Evolutionary conservation across 176 grass and related monocot species (phyloP).

Genomic region (Carex pumila): DNA sequence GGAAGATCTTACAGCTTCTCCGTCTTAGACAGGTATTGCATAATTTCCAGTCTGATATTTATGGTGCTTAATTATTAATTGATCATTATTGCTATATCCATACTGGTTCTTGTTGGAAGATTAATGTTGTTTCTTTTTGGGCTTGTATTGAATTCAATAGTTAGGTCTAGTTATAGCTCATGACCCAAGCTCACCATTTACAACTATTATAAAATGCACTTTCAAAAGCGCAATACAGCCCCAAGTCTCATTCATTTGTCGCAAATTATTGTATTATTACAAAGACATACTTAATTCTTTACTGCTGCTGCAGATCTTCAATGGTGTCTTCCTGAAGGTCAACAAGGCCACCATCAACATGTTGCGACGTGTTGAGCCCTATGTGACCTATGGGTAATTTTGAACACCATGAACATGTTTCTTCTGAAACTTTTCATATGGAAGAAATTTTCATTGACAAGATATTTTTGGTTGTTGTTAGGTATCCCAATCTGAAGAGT

Average conservation of each 20-base stretch:
- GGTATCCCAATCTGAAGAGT: constrained; percentile 93
- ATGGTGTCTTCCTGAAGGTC: constrained; percentile 91
- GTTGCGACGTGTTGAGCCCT: constrained; percentile 84
- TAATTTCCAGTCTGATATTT: background rate
- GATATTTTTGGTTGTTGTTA: background rate
- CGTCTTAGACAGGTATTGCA: constrained; percentile 69
- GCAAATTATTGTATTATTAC: background rate
- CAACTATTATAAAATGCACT: background rate
- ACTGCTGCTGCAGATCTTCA: constrained; percentile 52
- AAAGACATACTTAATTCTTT: background rate
- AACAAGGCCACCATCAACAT: constrained; percentile 97
- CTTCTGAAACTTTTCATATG: background rate
- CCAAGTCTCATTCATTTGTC: background rate
- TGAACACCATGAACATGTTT: background rate
- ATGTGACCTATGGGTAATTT: constrained; percentile 87
- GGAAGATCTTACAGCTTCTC: constrained; percentile 87
- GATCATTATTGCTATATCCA: too few species aligned
- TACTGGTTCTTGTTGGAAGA: background rate
- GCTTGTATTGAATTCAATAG: background rate
- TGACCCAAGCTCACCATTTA: too few species aligned
- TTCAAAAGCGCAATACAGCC: background rate
- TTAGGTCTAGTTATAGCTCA: background rate
- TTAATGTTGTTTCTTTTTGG: background rate
- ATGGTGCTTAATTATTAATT: background rate
- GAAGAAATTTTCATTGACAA: background rate